phyloP scores from a whole-genome alignment of 2,329 filamentous ascomycete species.

The Curvularia verruculosa region DNA sequence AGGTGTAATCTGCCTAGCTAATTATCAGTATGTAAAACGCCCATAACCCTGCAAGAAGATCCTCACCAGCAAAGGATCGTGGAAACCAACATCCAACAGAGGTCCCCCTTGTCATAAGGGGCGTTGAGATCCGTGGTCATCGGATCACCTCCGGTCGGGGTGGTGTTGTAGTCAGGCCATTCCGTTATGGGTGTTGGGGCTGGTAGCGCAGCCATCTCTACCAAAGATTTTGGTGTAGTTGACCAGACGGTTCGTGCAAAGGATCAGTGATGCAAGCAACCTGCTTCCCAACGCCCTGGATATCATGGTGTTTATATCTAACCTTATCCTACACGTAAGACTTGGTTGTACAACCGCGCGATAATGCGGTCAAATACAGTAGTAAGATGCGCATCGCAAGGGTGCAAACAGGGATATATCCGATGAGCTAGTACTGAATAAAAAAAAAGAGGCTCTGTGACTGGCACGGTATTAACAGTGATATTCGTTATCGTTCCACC shows the following conservation, averaged over 20 bases:
- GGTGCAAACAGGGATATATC: neutral
- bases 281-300: neutral
- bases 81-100: slow-evolving; percentile 52
- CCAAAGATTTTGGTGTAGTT: neutral
- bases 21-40: neutral
- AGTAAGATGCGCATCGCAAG: slow-evolving; percentile 7
- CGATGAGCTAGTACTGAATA: neutral
- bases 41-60: neutral
- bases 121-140: slow-evolving; percentile 54
- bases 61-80: slow-evolving; percentile 40
- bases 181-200: slow-evolving; percentile 45
- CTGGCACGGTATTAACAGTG: slow-evolving; percentile 21
- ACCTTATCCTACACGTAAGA: slow-evolving; percentile 16
- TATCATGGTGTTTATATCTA: slow-evolving; percentile 3
- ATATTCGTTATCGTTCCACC: slow-evolving; percentile 33
- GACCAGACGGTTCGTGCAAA: neutral
- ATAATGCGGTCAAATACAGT: slow-evolving; percentile 8
- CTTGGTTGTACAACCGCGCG: slow-evolving; percentile 2
- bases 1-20: slow-evolving; percentile 41
- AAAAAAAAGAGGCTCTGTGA: slow-evolving; percentile 24
- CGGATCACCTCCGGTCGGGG: slow-evolving; percentile 53
- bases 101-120: slow-evolving; percentile 55
- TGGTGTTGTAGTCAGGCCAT: slow-evolving; percentile 53
- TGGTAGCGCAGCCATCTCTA: slow-evolving; percentile 33
- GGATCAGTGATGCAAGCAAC: neutral